Base-by-base conservation (phyloP, 2,329 filamentous ascomycete species). In the Fusarium sp. region DNA sequence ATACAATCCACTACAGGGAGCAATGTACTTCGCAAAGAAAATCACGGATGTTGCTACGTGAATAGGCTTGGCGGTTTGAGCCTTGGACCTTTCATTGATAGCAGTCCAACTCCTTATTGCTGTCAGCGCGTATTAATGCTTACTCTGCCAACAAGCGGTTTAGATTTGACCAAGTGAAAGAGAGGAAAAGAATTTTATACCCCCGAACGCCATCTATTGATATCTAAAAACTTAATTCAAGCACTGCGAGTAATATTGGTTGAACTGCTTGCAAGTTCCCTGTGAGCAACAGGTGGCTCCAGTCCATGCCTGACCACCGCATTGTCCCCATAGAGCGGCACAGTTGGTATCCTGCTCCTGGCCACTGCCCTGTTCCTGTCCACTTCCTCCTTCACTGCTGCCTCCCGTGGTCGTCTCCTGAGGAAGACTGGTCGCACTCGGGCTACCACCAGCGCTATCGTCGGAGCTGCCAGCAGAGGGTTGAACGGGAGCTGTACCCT, bases 21-120 rank as follows among this genome's bases (percentile, higher is more conserved):
- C 63, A 6, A 50, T 77, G 9, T 79, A 77, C 40, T 76, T 79
- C 64, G 45, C 69, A 2, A 76, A 74, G 47, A 66, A 25, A 18
- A 40, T 68, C 3, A 18, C n/a, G n/a, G 27, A 45, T 13, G 25
- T 6, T 14, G 35, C 9, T 6, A 14, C 25, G 1, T n/a, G 4
- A 31, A 52, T 20, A 2, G 16, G 25, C 18, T 7, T 31, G 27
- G 25, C 25, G 47, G 7, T 13, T 27, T 31, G 10, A 11, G 10
- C 18, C 27, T 52, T 7, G 3, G 3, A 2, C 10, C 6, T 29
- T 52, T 52, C 16, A 20, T n/a, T 10, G 8, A 18, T 2, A 11
- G 9, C 5, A 52, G 16, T 8, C 6, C 18, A 20, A 8, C 25
- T 31, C 27, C 10, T 4, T 18, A 13, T 13, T n/a, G 2, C 18